Evolutionary conservation across 139 green algal genomes (phyloP), one percentile per base, ranked within the genome.

Genomic region (Micractinium sp.): DNA sequence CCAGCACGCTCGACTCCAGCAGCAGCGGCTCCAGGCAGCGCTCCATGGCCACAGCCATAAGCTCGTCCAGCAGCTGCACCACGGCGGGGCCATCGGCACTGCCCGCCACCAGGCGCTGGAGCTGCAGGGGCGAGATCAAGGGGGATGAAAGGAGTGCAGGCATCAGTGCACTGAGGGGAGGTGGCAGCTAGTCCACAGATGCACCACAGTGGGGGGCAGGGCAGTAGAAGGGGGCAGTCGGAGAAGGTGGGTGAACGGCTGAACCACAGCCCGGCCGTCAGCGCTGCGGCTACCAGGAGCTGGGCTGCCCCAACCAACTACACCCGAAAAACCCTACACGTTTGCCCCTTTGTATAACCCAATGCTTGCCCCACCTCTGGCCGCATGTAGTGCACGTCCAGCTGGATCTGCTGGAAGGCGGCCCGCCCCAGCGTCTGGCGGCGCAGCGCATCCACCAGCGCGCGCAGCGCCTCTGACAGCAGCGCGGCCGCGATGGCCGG

Each of bases 361-460:
- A n/a, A n/a, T n/a, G 76, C 76, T 61, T 16, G 29, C 60, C 61
- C 31, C 82, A 88, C 85, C 71, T 81, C 3, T 16, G 83, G 76
- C 14, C 94, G 86, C 76, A 98, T 87, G 91, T 94, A 97, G 80
- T 95, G 92, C 39, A 94, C 92, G 90, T 98, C 96, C 67, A 98
- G 89, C 90, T 98, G 96, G 71, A 98, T 87, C 93, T 98, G 96
- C 93, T 97, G 95, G 87, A 97, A 91, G 18, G 92, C 95, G 0
- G 91, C 90, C 18, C 94, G 88, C 36, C 84, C 80, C 71, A 94
- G 88, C 31, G 90, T 93, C 90, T 96, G 91, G 81, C 94, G 90
- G 56, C 94, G 89, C 27, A 97, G 89, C 80, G 88, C 93, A 87
- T 97, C 94, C 79, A 97, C 92, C 86, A 97, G 87, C 1, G 92